Percentiles rank a stretch among this genome's conserved stretches.
Conservation (phyloP, 495 filamentous ascomycete genomes). For the Penicillium coffeae region DNA sequence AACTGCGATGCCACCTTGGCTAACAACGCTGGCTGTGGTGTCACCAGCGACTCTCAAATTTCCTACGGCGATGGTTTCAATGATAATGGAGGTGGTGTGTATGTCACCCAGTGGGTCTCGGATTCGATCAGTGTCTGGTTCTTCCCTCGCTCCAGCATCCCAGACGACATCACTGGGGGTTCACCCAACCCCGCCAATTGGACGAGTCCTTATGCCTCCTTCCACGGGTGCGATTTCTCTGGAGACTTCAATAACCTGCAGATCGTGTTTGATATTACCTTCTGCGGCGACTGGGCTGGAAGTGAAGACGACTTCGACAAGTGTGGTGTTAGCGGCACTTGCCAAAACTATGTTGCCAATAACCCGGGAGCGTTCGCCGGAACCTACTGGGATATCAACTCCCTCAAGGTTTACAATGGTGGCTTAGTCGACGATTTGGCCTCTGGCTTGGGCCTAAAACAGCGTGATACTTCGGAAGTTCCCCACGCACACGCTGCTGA, state of each 20-base stretch:
- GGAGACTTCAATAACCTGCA: conserved; percentile 59
- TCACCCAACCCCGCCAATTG: conserved; percentile 57
- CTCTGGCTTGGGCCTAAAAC: conserved; percentile 19
- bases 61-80: conserved; percentile 60
- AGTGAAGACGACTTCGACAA: conserved; percentile 33
- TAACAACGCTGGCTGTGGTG: conserved; percentile 53
- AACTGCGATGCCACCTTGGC: conserved; percentile 42
- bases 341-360: conserved; percentile 59
- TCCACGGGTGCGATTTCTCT: conserved; percentile 59
- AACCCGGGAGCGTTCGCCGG: conserved; percentile 57
- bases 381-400: conserved; percentile 65
- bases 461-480: conserved; percentile 2
- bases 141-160: conserved; percentile 48
- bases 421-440: too few species aligned
- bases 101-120: conserved; percentile 60
- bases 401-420: conserved; percentile 61
- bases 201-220: conserved; percentile 56
- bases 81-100: conserved; percentile 52
- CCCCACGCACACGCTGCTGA: not conserved
- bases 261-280: conserved; percentile 63
- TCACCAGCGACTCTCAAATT: conserved; percentile 27
- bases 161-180: conserved; percentile 46
- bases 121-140: conserved; percentile 60
- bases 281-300: conserved; percentile 66
- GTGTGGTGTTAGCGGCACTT: conserved; percentile 43